These are phyloP conservation scores for Leucosporidium creatinivorum DNA, from an alignment of 768 basidiomycete species.

Conservation along the genomic window DNA sequence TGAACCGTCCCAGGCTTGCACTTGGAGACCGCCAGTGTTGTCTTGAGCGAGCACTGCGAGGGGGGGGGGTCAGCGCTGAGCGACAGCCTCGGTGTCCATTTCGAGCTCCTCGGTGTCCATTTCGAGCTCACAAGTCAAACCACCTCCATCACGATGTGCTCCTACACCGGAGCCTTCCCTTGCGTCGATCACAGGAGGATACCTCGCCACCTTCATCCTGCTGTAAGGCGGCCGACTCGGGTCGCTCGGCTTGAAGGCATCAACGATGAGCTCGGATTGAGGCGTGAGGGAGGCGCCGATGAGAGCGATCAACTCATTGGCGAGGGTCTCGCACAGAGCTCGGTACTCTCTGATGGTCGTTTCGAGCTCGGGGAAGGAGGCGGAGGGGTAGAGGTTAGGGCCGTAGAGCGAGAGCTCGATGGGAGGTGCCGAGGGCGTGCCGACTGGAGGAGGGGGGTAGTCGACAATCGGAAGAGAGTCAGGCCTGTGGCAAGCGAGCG, in stretches of 20 bases:
- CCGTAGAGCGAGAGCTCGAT: slow-evolving; percentile 22
- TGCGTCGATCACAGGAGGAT: slow-evolving; percentile 2
- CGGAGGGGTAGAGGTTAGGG: slow-evolving; percentile 19
- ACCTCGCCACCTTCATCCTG: slow-evolving; percentile 21
- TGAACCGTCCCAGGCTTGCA: slow-evolving; percentile 9
- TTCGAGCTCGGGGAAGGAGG: slow-evolving; percentile 6
- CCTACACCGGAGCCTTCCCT: slow-evolving; percentile 14
- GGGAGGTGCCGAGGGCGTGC: neutral
- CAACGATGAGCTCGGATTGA: neutral
- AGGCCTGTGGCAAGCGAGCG: neutral
- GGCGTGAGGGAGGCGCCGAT: slow-evolving; percentile 14
- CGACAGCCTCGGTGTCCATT: too few relatives aligned
- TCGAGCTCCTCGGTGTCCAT: neutral
- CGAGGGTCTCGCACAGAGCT: neutral
- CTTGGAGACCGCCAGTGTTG: slow-evolving; percentile 18
- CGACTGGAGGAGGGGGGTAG: slow-evolving; percentile 2
- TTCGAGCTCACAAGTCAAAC: neutral
- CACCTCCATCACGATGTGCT: slow-evolving; percentile 17
- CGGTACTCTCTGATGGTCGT: slow-evolving; percentile 9
- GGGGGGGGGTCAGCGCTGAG: neutral
- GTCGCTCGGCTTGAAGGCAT: neutral
- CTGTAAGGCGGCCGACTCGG: slow-evolving; percentile 1
- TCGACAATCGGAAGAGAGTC: neutral
- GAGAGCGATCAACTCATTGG: slow-evolving; percentile 2
- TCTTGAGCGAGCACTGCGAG: slow-evolving; percentile 17